Evolutionary conservation across 2,329 filamentous ascomycete genomes (phyloP).

Genomic region (Pseudogymnoascus verrucosus): DNA sequence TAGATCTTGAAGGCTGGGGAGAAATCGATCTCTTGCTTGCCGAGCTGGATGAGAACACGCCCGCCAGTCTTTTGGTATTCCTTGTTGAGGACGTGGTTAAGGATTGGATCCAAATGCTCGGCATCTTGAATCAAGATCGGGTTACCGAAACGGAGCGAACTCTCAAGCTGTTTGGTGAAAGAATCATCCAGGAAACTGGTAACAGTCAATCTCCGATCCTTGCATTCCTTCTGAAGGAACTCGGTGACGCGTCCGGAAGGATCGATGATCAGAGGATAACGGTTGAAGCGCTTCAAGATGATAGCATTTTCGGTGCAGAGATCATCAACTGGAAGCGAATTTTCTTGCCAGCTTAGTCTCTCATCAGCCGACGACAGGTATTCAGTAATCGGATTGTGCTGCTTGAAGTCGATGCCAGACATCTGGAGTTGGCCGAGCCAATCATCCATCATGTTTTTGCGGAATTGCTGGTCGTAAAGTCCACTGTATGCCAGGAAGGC

Average conservation of each 20-base stretch:
- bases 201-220: slow-evolving; percentile 85
- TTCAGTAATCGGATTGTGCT: slow-evolving; percentile 88
- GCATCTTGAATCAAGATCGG: slow-evolving; percentile 98
- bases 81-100: slow-evolving; percentile 98
- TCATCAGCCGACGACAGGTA: slow-evolving; percentile 96
- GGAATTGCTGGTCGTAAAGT: slow-evolving; percentile 95
- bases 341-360: slow-evolving; percentile 87
- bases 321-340: slow-evolving; percentile 89
- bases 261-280: slow-evolving; percentile 96
- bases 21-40: slow-evolving; percentile 98
- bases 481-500: slow-evolving; percentile 96
- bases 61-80: slow-evolving; percentile 98
- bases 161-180: slow-evolving; percentile 96
- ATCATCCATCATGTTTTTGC: slow-evolving; percentile 95
- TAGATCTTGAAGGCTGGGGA: slow-evolving; percentile 94
- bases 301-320: slow-evolving; percentile 98
- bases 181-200: slow-evolving; percentile 98
- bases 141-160: slow-evolving; percentile 93
- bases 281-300: slow-evolving; percentile 93
- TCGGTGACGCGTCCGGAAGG: slow-evolving; percentile 91
- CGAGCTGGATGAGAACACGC: slow-evolving; percentile 94
- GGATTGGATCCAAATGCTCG: slow-evolving; percentile 90
- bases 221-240: slow-evolving; percentile 90
- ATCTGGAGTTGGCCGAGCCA: slow-evolving; percentile 90
- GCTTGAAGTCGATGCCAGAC: slow-evolving; percentile 90